Base-by-base conservation (phyloP, 352 stramenopile genomes). In the Phytophthora agathidicida region DNA sequence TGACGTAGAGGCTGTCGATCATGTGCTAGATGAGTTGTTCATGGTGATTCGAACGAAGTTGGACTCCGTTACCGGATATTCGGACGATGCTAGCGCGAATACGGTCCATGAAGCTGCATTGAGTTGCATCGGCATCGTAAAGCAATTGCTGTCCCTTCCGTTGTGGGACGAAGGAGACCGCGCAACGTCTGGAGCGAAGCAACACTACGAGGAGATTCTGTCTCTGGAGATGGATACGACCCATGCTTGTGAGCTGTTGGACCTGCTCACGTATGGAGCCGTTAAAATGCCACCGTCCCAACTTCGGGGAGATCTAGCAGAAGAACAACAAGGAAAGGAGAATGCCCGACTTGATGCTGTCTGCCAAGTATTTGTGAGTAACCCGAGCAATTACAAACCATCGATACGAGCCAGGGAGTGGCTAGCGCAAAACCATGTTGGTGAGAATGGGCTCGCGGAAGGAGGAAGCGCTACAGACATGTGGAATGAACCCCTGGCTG, bases 371-470 rank as follows among this genome's bases (percentile, higher is more conserved):
- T 82, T 83, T 33, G 61, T 60, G 31, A 83, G 68, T 46, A 86
- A 89, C n/a, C 79, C 82, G 24, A 86, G 64, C 35, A 76, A 91
- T 30, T 91, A 88, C 44, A 73, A 77, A 46, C 57, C 71, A 39
- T 88, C 79, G 2, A 20, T 45, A 1, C 65, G 73, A 42, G 74
- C 73, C 8, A 69, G 53, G 20, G 60, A 70, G 17, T 91, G 82
- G 82, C 53, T 91, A 14, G 30, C 33, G 8, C 65, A 75, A 20
- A 46, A 73, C 9, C 27, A 58, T 16, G 26, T 28, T 45, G 39
- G 35, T 10, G 36, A 54, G 13, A 23, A 16, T 57, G 32, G 19
- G 20, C 19, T 44, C 7, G 17, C 14, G n/a, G 33, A 57, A n/a
- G 23, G 3, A 42, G 45, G 46, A 30, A 30, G n/a, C 5, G 22